Evolutionary conservation across 805 yeast species (phyloP).

Genomic region (Starmera dryadoides): DNA sequence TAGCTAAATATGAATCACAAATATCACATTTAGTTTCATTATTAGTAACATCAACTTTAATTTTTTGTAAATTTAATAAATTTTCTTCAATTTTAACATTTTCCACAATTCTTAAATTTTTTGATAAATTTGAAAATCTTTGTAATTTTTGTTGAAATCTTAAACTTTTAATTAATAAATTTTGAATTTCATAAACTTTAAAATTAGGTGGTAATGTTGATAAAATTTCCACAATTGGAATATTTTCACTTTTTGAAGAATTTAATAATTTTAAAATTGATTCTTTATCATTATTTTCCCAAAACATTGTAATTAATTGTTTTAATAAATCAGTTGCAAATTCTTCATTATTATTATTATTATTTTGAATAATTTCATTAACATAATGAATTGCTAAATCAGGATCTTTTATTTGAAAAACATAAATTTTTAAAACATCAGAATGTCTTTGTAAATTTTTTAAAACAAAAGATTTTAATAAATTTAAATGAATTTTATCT

Average conservation of each 20-base stretch:
- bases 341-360: conserved; percentile 21
- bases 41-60: conserved; percentile 1
- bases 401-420: conserved; percentile 49
- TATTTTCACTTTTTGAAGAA: conserved; percentile 36
- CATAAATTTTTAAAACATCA: conserved; percentile 55
- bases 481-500: conserved; percentile 15
- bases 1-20: conserved; percentile 52
- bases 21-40: conserved; percentile 36
- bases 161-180: conserved; percentile 11
- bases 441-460: conserved; percentile 53
- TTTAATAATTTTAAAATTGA: conserved; percentile 33
- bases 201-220: conserved; percentile 8
- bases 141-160: conserved; percentile 7
- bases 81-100: conserved; percentile 20
- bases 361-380: conserved; percentile 38
- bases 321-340: conserved; percentile 37
- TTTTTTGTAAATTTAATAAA: not conserved
- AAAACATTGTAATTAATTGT: conserved; percentile 28
- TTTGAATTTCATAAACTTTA: conserved; percentile 13
- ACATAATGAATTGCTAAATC: conserved; percentile 58
- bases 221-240: conserved; percentile 27
- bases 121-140: conserved; percentile 16
- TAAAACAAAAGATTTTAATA: conserved; percentile 51
- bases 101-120: conserved; percentile 30
- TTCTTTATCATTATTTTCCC: conserved; percentile 22